phyloP scores from a whole-genome alignment of 768 basidiomycete genomes.

The Trametes gibbosa region DNA sequence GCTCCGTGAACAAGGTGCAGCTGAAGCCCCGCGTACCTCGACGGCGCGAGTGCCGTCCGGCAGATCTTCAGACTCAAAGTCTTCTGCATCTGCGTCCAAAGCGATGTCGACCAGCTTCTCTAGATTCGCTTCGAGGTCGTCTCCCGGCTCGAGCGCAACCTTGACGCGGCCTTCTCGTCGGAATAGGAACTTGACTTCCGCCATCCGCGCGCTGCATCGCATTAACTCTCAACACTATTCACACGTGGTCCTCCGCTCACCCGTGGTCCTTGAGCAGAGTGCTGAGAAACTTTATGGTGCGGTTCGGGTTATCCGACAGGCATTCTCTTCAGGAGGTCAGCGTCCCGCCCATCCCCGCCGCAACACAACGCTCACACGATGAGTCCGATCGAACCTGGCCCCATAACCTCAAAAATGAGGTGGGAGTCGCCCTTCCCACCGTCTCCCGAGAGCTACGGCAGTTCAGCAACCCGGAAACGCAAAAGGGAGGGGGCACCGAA shows the following conservation, averaged over 20 bases:
- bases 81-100: conserved; percentile 41
- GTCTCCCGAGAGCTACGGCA: conserved; percentile 43
- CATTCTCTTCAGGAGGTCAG: conserved; percentile 45
- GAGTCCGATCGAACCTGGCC: conserved; percentile 55
- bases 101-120: conserved; percentile 41
- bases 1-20: not conserved
- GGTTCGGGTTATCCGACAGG: conserved; percentile 60
- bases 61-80: conserved; percentile 40
- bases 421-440: conserved; percentile 46
- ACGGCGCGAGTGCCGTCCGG: conserved; percentile 30
- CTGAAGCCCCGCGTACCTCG: conserved; percentile 25
- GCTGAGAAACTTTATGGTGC: conserved; percentile 56
- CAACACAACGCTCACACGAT: conserved; percentile 48
- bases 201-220: conserved; percentile 53
- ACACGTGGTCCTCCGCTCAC: conserved; percentile 32
- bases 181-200: conserved; percentile 68
- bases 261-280: conserved; percentile 47
- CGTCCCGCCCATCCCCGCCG: conserved; percentile 17
- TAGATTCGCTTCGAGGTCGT: conserved; percentile 28
- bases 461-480: not conserved
- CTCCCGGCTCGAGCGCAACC: conserved; percentile 37
- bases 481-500: not conserved
- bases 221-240: not conserved
- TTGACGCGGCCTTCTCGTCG: conserved; percentile 51
- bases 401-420: conserved; percentile 61